Evolutionary conservation across 2,329 filamentous ascomycete species (phyloP), one percentile per base, ranked within the genome.

Genomic region (Aspergillus aculeatinus): DNA sequence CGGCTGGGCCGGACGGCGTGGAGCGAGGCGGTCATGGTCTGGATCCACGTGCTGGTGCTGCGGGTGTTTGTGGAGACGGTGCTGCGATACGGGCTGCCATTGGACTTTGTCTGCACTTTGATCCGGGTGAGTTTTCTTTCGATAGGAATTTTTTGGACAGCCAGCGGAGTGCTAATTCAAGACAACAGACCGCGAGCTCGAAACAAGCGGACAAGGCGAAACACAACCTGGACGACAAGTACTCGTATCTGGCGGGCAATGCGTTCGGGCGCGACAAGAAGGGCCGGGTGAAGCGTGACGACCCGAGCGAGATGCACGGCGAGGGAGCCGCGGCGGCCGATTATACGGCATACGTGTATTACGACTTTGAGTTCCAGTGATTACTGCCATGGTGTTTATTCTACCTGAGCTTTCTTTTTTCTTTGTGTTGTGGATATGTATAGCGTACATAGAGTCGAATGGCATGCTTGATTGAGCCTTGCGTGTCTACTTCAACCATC

Each of bases 1-100:
- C 85, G 92, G 65, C 83, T 97, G 69, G 91, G 89, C 14, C 84
- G 93, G 63, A 96, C 92, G n/a, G 92, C 92, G 16, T 99, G 95
- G 87, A 94, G 92, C 72, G 95, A 99, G 79, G 89, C 89, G 63
- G 92, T 96, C 66, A 96, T 96, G 91, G 89, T 94, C 57, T 96
- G 93, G 92, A 85, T 96, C 53, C 95, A 99, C 73, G 90, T 96
- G 29, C 82, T 98, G 71, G 90, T 93, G 6, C 79, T 99, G 70
- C 84, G 95, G 57, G 93, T 98, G 21, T 99, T 98, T 77, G 95
- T 99, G 21, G 95, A 99, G 83, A 96, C 93, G 5, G 95, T 99
- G n/a, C 81, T 99, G 72, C 87, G 95, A 66, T 99, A 99, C 72
- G 95, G 95, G 29, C 77, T 99, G 69, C 95, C 95, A 51, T 79